Evolutionary conservation across 345 rosid genomes (phyloP).

Genomic region (Erodium maritimum): DNA sequence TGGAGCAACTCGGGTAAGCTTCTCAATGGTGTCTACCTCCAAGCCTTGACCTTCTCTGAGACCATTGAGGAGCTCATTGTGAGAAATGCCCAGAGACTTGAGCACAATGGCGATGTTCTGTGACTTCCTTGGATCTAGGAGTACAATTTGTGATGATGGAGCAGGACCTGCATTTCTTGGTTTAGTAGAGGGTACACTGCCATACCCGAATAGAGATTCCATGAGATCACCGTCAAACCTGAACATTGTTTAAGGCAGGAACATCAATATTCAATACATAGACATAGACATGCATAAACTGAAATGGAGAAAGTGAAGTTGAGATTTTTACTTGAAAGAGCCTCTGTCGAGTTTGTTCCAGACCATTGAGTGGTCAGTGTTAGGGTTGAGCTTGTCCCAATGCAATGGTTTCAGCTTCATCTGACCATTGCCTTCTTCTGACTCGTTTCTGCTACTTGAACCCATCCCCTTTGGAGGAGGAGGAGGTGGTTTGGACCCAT

Average conservation of each 20-base stretch:
- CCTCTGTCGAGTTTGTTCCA: conserved; percentile 81
- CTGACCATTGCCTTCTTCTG: conserved; percentile 26
- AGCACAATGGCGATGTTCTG: conserved; percentile 75
- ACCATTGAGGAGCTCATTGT: conserved; percentile 41
- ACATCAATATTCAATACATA: background rate
- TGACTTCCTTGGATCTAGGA: conserved; percentile 67
- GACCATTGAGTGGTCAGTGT: conserved; percentile 67
- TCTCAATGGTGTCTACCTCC: conserved; percentile 50
- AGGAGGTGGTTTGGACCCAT: background rate
- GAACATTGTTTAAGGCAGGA: conserved; percentile 1
- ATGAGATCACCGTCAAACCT: conserved; percentile 75
- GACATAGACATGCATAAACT: background rate
- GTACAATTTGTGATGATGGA: conserved; percentile 28
- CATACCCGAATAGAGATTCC: conserved; percentile 86
- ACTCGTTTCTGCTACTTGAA: conserved; percentile 14
- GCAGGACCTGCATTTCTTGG: conserved; percentile 14
- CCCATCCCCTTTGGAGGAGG: background rate
- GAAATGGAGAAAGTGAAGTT: background rate
- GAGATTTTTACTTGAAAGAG: conserved; percentile 51
- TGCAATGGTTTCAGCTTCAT: conserved; percentile 76
- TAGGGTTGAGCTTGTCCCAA: conserved; percentile 73
- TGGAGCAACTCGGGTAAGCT: conserved; percentile 58
- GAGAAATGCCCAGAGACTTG: conserved; percentile 51
- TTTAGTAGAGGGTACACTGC: conserved; percentile 27
- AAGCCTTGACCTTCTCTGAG: conserved; percentile 47